Base-by-base conservation (phyloP, 345 rosid genomes). In the Cardamine chenopodiifolia region DNA sequence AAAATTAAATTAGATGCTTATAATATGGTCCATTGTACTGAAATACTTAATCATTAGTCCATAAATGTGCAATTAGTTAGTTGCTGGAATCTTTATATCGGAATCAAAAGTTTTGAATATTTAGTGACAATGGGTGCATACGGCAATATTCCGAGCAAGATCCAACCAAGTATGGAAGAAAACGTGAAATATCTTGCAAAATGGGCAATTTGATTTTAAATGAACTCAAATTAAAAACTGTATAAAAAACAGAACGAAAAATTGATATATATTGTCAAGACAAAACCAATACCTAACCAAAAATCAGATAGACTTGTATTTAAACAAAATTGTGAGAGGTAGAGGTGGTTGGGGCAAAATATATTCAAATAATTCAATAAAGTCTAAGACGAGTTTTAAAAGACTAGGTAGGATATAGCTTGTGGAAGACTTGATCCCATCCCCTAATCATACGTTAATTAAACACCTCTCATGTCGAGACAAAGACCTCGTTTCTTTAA, bases 381-480 rank as follows among this genome's bases (percentile, higher is more conserved):
- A 76, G 79, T 54, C 34, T 54, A 60, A 35, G 44, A n/a, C 4
- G 47, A 71, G 55, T 58, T 64, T 20, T 0, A 40, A 58, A 77
- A 48, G 50, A 32, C 19, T 59, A 40, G 59, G 2, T 65, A 58
- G 19, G 55, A 62, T 49, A 70, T 62, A 39, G 67, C 72, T 66
- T 72, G 73, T 31, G 63, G 63, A 72, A 60, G 69, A 66, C 64
- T 66, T 72, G 77, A 66, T 78, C 72, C 78, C 73, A 77, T 39
- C 23, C 47, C 69, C 70, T 42, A 71, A 79, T 78, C 83, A 70
- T 80, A 71, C 73, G 85, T 79, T 71, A 68, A 66, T 68, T 74
- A 63, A 68, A 28, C 77, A 62, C 72, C 22, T 59, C 73, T 60
- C 73, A 78, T 64, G 72, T 80, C 68, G 82, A 78, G 81, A 79